These are phyloP conservation scores for Prinsepia uniflora DNA, from an alignment of 306 rosid genomes.

Conservation along the genomic window DNA sequence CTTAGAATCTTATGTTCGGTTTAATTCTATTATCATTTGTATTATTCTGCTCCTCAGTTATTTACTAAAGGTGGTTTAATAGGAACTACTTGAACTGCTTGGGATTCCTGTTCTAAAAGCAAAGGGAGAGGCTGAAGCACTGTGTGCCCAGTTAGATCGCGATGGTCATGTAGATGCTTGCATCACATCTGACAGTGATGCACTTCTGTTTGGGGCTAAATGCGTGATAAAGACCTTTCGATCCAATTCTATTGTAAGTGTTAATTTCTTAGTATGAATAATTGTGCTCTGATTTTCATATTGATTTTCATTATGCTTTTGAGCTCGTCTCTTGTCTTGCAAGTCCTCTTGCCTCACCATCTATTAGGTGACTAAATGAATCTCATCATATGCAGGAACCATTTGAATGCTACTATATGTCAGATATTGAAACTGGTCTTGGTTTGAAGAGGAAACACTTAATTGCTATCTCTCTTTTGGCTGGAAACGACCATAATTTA, in stretches of 20 bases:
- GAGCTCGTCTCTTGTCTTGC: neutral
- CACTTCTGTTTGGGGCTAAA: constrained; percentile 80
- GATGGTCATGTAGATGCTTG: constrained; percentile 90
- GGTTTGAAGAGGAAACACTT: constrained; percentile 88
- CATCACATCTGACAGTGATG: constrained; percentile 84
- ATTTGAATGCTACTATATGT: constrained; percentile 78
- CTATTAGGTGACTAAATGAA: constrained; percentile 24
- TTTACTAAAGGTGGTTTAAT: constrained; percentile 26
- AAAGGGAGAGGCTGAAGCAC: constrained; percentile 95
- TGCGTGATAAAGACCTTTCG: constrained; percentile 62
- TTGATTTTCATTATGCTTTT: neutral
- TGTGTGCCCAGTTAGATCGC: constrained; percentile 70
- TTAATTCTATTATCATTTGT: neutral
- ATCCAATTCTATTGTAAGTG: constrained; percentile 63
- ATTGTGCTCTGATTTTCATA: neutral
- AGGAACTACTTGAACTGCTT: constrained; percentile 80
- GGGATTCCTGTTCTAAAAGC: constrained; percentile 87
- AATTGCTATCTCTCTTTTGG: constrained; percentile 77
- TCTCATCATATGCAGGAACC: constrained; percentile 65
- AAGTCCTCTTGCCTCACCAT: neutral
- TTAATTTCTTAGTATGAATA: neutral
- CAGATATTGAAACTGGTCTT: constrained; percentile 84
- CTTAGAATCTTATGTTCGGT: neutral
- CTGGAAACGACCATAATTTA: constrained; percentile 79
- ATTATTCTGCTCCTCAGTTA: constrained; percentile 10